phyloP scores from a whole-genome alignment of 352 stramenopile genomes.

The Pythium folliculosum region DNA sequence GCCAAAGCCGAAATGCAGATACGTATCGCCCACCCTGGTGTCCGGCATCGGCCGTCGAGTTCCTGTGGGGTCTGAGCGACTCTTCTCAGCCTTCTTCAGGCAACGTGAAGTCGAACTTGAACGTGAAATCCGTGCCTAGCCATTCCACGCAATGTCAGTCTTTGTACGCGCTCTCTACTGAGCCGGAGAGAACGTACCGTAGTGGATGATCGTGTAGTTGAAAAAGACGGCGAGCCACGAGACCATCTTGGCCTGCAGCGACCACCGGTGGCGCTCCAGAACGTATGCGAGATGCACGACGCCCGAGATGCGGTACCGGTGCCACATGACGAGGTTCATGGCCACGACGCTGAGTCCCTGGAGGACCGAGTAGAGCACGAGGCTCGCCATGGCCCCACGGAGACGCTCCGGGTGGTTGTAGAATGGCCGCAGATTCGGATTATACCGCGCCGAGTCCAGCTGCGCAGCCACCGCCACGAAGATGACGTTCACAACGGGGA shows the following conservation, averaged over 20 bases:
- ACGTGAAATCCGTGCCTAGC: slow-evolving; percentile 7
- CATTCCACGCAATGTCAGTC: background rate
- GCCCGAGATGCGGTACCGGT: slow-evolving; percentile 15
- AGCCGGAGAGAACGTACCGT: background rate
- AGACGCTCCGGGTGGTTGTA: slow-evolving; percentile 1
- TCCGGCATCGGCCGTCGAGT: too few relatives aligned
- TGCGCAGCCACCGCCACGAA: slow-evolving; percentile 11
- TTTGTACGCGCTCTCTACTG: background rate
- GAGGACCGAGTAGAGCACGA: slow-evolving; percentile 7
- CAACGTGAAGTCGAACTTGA: slow-evolving; percentile 12
- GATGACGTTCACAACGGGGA: slow-evolving; percentile 2
- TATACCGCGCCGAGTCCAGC: slow-evolving; percentile 8
- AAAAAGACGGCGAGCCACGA: slow-evolving; percentile 14
- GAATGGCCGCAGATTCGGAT: slow-evolving; percentile 14
- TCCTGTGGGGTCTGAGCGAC: too few relatives aligned
- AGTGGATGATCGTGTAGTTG: slow-evolving; percentile 15
- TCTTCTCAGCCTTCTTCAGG: too few relatives aligned
- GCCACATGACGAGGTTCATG: slow-evolving; percentile 21
- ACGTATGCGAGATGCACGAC: slow-evolving; percentile 7
- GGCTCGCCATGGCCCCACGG: background rate
- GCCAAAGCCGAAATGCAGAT: too few relatives aligned
- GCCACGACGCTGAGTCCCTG: slow-evolving; percentile 6
- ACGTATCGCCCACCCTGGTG: too few relatives aligned
- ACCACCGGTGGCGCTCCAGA: slow-evolving; percentile 11
- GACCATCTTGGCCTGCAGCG: slow-evolving; percentile 15